Evolutionary conservation across 257 asterid species (phyloP).

Genomic region (Jacaranda copaia): DNA sequence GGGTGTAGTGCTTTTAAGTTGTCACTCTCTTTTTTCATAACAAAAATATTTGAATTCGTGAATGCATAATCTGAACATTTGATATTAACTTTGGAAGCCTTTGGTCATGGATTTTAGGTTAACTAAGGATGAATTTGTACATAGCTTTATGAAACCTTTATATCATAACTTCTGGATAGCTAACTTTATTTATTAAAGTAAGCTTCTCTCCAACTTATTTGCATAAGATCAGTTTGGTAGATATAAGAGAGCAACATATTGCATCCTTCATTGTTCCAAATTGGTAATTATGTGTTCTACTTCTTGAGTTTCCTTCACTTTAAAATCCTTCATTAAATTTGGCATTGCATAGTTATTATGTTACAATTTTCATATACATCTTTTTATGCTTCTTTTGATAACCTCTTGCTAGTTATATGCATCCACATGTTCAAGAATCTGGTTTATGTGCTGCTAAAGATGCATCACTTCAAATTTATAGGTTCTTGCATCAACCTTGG

Average conservation of each 20-base stretch:
- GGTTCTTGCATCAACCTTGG: slow-evolving; percentile 4
- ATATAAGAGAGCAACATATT: not conserved
- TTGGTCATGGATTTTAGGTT: not conserved
- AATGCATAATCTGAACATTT: not conserved
- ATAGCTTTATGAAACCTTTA: not conserved
- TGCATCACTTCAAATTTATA: not conserved
- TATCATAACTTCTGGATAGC: not conserved
- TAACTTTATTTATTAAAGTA: not conserved
- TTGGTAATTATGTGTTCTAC: no score
- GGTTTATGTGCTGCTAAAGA: not conserved
- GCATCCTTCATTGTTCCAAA: not conserved
- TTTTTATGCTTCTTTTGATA: slow-evolving; percentile 18
- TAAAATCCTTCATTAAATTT: slow-evolving; percentile 19
- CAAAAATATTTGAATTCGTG: not conserved
- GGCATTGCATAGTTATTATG: slow-evolving; percentile 2
- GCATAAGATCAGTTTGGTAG: not conserved
- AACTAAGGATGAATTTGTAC: slow-evolving; percentile 1
- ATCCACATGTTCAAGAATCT: slow-evolving; percentile 22
- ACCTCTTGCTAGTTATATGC: slow-evolving; percentile 12
- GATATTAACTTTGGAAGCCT: not conserved
- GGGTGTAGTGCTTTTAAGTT: not conserved
- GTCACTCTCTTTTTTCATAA: not conserved
- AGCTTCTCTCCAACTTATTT: not conserved
- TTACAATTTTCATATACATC: not conserved
- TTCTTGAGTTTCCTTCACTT: slow-evolving; percentile 1